Evolutionary conservation across 2,329 filamentous ascomycete species (phyloP).

Genomic region (Microcyclosporella mali): DNA sequence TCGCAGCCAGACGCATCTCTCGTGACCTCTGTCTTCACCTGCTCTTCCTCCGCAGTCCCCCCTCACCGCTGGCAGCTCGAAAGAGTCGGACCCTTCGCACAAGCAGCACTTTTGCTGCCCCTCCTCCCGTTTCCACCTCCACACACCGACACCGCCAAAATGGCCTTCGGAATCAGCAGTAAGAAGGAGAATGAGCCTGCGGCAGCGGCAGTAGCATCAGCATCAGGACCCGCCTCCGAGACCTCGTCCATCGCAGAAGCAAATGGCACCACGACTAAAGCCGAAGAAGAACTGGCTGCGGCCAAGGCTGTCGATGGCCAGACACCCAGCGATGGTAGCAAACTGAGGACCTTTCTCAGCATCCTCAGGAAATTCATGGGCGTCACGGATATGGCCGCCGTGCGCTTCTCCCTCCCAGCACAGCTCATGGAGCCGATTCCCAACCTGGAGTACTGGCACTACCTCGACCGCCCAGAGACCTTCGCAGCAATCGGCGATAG

Average conservation of each 20-base stretch:
- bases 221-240: conserved; percentile 1
- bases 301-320: conserved; percentile 31
- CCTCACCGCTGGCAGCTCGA: too few species aligned
- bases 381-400: conserved; percentile 88
- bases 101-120: conserved; percentile 1
- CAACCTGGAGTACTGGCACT: conserved; percentile 99
- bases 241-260: neutral
- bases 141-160: conserved; percentile 1
- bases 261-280: conserved; percentile 4
- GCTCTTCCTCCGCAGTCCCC: too few species aligned
- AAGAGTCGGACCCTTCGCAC: neutral
- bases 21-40: too few species aligned
- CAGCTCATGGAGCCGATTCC: conserved; percentile 93
- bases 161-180: conserved; percentile 9
- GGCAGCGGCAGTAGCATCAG: neutral
- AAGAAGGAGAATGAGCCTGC: conserved; percentile 1
- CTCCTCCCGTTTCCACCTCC: neutral
- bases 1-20: too few species aligned
- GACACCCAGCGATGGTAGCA: conserved; percentile 70
- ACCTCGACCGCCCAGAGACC: conserved; percentile 88
- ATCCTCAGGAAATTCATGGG: conserved; percentile 94
- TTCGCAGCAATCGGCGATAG: conserved; percentile 82
- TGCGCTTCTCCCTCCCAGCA: conserved; percentile 91
- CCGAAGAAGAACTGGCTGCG: conserved; percentile 8
- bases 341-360: conserved; percentile 79